Evolutionary conservation across 441 rosid species (phyloP).

Genomic region (Aleurites moluccanus): DNA sequence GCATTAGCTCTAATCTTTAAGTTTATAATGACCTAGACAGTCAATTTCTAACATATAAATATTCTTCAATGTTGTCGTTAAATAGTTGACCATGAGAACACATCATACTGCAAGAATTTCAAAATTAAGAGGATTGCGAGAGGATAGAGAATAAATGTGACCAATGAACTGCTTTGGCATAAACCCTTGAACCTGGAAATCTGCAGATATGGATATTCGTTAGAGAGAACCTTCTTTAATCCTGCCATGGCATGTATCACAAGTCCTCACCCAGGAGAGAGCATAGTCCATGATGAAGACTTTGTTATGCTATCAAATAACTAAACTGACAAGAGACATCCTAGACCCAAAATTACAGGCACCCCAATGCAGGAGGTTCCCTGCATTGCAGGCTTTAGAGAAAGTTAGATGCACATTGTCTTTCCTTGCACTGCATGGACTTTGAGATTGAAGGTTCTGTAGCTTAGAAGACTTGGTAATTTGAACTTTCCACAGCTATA

Average conservation of each 20-base stretch:
- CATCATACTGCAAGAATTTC: not conserved
- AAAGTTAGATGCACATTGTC: no score
- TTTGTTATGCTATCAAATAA: not conserved
- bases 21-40: not conserved
- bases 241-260: not conserved
- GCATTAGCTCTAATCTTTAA: not conserved
- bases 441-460: not conserved
- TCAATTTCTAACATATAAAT: not conserved
- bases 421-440: not conserved
- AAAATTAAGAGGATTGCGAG: not conserved
- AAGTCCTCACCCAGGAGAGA: constrained; percentile 1
- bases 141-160: not conserved
- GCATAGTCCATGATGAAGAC: not conserved
- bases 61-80: not conserved
- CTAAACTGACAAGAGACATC: not conserved
- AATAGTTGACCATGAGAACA: not conserved
- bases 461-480: not conserved
- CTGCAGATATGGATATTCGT: not conserved
- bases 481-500: not conserved
- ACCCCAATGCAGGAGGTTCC: not conserved
- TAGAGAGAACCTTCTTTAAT: not conserved
- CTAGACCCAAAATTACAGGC: not conserved
- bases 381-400: not conserved
- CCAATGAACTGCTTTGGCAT: not conserved
- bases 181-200: constrained; percentile 6